phyloP scores from a whole-genome alignment of 179 eudicot genomes.

The Camellia oleifera region DNA sequence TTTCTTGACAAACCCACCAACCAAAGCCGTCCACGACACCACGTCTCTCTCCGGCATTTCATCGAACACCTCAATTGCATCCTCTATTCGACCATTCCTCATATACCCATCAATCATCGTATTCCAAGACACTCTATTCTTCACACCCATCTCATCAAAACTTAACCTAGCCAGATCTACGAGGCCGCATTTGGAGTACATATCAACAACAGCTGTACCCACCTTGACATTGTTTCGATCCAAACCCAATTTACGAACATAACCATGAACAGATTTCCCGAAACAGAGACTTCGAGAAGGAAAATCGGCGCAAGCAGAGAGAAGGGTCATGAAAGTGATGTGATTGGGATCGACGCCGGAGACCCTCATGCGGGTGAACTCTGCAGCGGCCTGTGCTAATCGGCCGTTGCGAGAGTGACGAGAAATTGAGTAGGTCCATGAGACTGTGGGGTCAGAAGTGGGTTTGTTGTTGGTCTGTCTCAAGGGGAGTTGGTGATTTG shows the following conservation, averaged over 20 bases:
- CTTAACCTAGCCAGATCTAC: conserved; percentile 38
- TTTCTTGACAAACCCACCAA: conserved; percentile 62
- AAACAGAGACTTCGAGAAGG: conserved; percentile 31
- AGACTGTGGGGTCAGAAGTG: conserved; percentile 41
- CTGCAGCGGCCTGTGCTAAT: conserved; percentile 39
- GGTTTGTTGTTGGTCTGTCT: conserved; percentile 22
- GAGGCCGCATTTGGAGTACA: conserved; percentile 55
- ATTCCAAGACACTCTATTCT: conserved; percentile 68
- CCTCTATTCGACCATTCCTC: conserved; percentile 49
- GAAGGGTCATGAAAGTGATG: conserved; percentile 63
- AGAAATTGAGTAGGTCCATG: conserved; percentile 67
- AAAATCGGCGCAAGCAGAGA: conserved; percentile 64
- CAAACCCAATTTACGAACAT: conserved; percentile 52
- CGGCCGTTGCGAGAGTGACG: conserved; percentile 51
- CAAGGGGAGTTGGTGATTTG: conserved; percentile 13
- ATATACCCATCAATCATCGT: conserved; percentile 67
- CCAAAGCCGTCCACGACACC: conserved; percentile 62
- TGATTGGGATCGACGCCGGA: conserved; percentile 58
- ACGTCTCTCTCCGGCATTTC: conserved; percentile 68
- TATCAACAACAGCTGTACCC: conserved; percentile 58
- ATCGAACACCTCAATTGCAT: conserved; percentile 54
- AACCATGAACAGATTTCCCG: conserved; percentile 54
- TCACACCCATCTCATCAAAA: conserved; percentile 45
- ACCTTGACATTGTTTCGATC: conserved; percentile 47
- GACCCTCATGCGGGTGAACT: conserved; percentile 54